These are phyloP conservation scores for Gossypium laxum DNA, from an alignment of 441 rosid species.

Conservation along the genomic window DNA sequence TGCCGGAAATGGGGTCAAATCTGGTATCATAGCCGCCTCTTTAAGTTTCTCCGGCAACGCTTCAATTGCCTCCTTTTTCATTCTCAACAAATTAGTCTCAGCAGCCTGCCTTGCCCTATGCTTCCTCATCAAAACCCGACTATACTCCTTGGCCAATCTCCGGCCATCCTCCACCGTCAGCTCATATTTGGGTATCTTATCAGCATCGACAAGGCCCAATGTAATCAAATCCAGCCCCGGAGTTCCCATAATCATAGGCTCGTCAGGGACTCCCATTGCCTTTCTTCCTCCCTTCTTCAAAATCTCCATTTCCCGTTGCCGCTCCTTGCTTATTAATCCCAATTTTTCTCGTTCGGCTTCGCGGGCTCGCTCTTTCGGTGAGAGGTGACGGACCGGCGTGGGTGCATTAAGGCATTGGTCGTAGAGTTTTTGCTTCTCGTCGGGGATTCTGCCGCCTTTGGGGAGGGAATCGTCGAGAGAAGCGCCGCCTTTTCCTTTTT, in stretches of 20 bases:
- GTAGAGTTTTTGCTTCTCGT: constrained; percentile 39
- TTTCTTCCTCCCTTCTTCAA: constrained; percentile 60
- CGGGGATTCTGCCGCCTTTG: constrained; percentile 21
- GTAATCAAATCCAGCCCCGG: constrained; percentile 59
- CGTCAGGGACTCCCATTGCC: constrained; percentile 52
- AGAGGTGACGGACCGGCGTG: constrained; percentile 57
- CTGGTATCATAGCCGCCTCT: constrained; percentile 62
- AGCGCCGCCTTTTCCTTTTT: constrained; percentile 18
- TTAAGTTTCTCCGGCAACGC: constrained; percentile 70
- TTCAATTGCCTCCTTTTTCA: constrained; percentile 70
- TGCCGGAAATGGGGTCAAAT: constrained; percentile 62
- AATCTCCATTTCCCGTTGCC: constrained; percentile 60
- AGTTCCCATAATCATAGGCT: constrained; percentile 60
- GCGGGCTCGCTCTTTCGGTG: constrained; percentile 43
- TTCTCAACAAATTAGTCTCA: constrained; percentile 39
- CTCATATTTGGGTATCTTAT: constrained; percentile 59
- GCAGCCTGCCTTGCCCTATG: constrained; percentile 73
- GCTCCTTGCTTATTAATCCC: constrained; percentile 61
- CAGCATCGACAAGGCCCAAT: constrained; percentile 55
- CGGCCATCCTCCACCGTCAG: constrained; percentile 70
- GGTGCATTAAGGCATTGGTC: constrained; percentile 72
- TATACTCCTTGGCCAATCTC: constrained; percentile 70
- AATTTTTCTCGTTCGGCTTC: constrained; percentile 73
- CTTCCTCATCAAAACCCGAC: constrained; percentile 67
- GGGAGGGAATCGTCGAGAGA: constrained; percentile 16